Percentiles rank a stretch among this genome's conserved stretches.
These are phyloP conservation scores for Lathyrus oleraceus DNA, from an alignment of 306 rosid species.

Conservation along the genomic window DNA sequence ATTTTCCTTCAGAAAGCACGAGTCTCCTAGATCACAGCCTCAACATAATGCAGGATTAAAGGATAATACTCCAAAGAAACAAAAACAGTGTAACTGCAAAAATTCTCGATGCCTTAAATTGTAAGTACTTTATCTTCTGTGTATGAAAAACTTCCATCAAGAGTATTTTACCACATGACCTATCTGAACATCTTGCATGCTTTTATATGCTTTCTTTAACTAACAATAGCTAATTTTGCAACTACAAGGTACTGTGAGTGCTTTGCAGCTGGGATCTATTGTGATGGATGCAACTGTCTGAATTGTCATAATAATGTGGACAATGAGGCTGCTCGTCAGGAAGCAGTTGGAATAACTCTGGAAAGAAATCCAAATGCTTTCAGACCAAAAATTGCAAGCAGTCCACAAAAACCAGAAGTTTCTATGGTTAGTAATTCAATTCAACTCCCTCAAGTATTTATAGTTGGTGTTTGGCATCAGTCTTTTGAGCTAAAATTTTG, in stretches of 20 bases:
- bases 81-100: constrained; percentile 88
- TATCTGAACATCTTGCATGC: constrained; percentile 14
- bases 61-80: constrained; percentile 82
- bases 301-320: constrained; percentile 79
- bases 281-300: constrained; percentile 71
- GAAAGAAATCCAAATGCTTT: constrained; percentile 85
- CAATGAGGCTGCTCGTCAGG: constrained; percentile 64
- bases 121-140: constrained; percentile 53
- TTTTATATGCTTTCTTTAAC: constrained; percentile 13
- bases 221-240: constrained; percentile 22
- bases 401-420: constrained; percentile 57
- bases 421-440: constrained; percentile 50
- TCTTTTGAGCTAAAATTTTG: constrained; percentile 27
- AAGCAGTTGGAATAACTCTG: constrained; percentile 61
- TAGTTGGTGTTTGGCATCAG: not conserved
- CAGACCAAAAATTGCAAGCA: constrained; percentile 74
- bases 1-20: constrained; percentile 63
- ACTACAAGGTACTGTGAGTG: constrained; percentile 85
- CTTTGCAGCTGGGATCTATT: constrained; percentile 74
- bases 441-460: constrained; percentile 27
- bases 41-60: constrained; percentile 49
- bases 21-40: constrained; percentile 65
- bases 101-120: constrained; percentile 90
- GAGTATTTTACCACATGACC: constrained; percentile 12
- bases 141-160: constrained; percentile 6